These are phyloP conservation scores for Alternaria novae-zelandiae DNA, from an alignment of 2,329 filamentous ascomycete species.

Conservation along the genomic window DNA sequence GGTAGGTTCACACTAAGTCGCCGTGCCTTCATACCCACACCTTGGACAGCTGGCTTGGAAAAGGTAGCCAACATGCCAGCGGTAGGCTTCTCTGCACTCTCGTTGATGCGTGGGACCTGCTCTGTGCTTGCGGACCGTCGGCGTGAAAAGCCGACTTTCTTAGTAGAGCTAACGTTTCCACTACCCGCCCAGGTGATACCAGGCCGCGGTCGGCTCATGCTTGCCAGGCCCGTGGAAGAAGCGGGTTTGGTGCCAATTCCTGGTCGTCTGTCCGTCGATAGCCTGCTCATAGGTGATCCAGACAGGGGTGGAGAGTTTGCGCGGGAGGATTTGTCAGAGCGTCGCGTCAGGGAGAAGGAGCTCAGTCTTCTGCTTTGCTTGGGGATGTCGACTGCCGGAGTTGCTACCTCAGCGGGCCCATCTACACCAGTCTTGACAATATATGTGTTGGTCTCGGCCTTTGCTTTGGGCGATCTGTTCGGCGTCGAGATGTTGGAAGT, in stretches of 20 bases:
- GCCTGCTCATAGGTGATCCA: slow-evolving; percentile 46
- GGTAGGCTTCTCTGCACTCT: slow-evolving; percentile 35
- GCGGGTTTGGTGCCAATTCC: slow-evolving; percentile 26
- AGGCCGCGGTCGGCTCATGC: slow-evolving; percentile 33
- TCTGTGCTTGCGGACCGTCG: slow-evolving; percentile 49
- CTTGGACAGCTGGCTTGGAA: slow-evolving; percentile 63
- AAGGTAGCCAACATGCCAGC: slow-evolving; percentile 45
- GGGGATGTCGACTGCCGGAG: slow-evolving; percentile 31
- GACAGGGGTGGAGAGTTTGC: slow-evolving; percentile 46
- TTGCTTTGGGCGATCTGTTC: slow-evolving; percentile 7
- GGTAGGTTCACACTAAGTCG: slow-evolving; percentile 76
- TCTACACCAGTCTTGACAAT: slow-evolving; percentile 41
- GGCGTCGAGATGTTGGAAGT: not conserved
- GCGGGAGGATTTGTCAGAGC: slow-evolving; percentile 46
- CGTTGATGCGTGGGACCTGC: slow-evolving; percentile 32
- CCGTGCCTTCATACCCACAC: slow-evolving; percentile 79
- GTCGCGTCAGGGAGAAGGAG: slow-evolving; percentile 48
- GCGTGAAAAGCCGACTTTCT: slow-evolving; percentile 32
- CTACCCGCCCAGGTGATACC: slow-evolving; percentile 41
- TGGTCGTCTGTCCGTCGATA: slow-evolving; percentile 24
- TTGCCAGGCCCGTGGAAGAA: slow-evolving; percentile 40
- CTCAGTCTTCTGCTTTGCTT: slow-evolving; percentile 39
- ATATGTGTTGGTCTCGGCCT: slow-evolving; percentile 19
- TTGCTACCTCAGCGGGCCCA: slow-evolving; percentile 30
- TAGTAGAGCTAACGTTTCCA: slow-evolving; percentile 23